Evolutionary conservation across 805 yeast genomes (phyloP), one percentile per base, ranked within the genome.

Genomic region (Candida hungchunana): DNA sequence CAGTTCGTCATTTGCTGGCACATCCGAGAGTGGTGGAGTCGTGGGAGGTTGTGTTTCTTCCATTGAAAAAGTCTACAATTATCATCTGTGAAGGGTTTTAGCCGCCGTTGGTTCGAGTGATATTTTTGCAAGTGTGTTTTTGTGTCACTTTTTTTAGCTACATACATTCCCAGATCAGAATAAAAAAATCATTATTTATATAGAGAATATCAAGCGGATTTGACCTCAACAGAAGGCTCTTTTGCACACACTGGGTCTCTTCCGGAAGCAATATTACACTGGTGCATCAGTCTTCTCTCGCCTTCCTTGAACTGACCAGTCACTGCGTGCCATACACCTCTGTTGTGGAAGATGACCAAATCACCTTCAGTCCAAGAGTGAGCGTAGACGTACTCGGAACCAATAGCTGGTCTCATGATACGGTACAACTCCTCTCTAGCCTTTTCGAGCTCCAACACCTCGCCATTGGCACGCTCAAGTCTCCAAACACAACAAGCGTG

Each of bases 261-360:
- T 7, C 87, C 89, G 54, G 86, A 75, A 15, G 96, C 95, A 57
- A 87, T 83, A 63, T 87, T 87, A 64, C 96, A 87, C 64, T 87
- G 96, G 56, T 87, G 96, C 94, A 87, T 86, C 55, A 87, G 67
- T 60, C 96, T 75, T 51, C 75, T 77, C 55, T 86, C 93, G 31
- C 82, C 85, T 14, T 72, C 71, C 14, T 74, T 79, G 62, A 87
- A 81, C 60, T 86, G 95, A 34, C 96, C 95, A 12, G 95, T 86
- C 21, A 87, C 96, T 2, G 90, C 77, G 57, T 87, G 96, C 82
- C 90, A 83, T 9, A 87, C 89, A 29, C 95, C 95, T 57, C 90
- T 72, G 68, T 87, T 87, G 63, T 70, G 86, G 68, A 87, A 87
- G 37, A 87, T 79, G 23, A 85, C 93, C 53, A 87, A 70, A 52